phyloP scores from a whole-genome alignment of 805 yeast species.

The Jamesozyma lodderae region DNA sequence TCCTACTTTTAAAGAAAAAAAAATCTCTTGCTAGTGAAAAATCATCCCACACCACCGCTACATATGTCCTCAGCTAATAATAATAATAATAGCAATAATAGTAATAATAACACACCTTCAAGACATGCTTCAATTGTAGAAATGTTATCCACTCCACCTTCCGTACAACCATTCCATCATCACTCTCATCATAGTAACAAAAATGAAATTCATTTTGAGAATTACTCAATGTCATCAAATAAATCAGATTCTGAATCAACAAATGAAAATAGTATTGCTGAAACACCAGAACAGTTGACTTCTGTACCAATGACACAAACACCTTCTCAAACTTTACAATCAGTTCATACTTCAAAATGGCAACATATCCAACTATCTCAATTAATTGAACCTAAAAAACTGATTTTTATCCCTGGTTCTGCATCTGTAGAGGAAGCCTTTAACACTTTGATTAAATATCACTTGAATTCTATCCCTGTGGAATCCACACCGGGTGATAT shows the following conservation, averaged over 20 bases:
- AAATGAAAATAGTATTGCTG: not conserved
- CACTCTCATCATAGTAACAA: no score
- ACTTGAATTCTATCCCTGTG: slow-evolving; percentile 83
- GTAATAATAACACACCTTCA: slow-evolving; percentile 13
- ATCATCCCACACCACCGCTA: no score
- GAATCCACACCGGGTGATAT: slow-evolving; percentile 45
- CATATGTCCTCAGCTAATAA: no score
- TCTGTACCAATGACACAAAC: slow-evolving; percentile 12
- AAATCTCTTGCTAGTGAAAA: no score
- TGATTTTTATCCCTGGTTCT: slow-evolving; percentile 57
- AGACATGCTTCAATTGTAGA: slow-evolving; percentile 67
- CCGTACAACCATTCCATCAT: slow-evolving; percentile 25
- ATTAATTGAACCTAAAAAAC: slow-evolving; percentile 68
- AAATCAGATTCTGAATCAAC: not conserved
- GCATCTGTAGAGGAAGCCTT: slow-evolving; percentile 83
- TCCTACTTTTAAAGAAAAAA: no score
- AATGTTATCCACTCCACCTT: slow-evolving; percentile 68
- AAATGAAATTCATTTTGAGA: not conserved
- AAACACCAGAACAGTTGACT: not conserved
- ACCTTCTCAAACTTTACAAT: slow-evolving; percentile 14
- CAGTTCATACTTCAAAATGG: slow-evolving; percentile 43
- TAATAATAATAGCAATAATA: no score
- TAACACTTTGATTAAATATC: slow-evolving; percentile 60
- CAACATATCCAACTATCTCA: slow-evolving; percentile 60
- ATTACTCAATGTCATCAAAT: slow-evolving; percentile 1